Evolutionary conservation across 768 basidiomycete genomes (phyloP).

Genomic region (Pisolithus sp.): DNA sequence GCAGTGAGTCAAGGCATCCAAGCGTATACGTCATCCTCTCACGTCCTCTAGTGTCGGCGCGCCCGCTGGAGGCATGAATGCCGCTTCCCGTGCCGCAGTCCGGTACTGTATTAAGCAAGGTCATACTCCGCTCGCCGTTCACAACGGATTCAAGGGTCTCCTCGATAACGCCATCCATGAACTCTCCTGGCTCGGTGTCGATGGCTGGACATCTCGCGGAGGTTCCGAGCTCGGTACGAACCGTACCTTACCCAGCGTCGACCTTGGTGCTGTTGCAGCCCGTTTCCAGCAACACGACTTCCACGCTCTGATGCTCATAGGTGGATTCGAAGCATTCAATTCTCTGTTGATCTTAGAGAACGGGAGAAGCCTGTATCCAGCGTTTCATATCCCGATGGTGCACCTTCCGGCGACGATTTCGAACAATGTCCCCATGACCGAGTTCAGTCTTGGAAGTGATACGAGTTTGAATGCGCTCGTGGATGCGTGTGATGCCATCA

Average conservation of each 20-base stretch:
- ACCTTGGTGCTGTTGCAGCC: conserved; percentile 83
- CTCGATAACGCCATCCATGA: conserved; percentile 83
- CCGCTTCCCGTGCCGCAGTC: conserved; percentile 90
- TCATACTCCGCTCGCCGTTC: conserved; percentile 85
- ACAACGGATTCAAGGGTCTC: conserved; percentile 95
- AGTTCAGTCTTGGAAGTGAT: conserved; percentile 92
- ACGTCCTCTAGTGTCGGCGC: conserved; percentile 72
- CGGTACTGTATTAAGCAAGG: conserved; percentile 91
- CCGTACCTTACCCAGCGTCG: conserved; percentile 76
- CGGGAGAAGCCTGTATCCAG: conserved; percentile 76
- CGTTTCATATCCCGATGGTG: conserved; percentile 92
- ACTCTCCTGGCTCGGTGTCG: conserved; percentile 93
- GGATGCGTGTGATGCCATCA: conserved; percentile 96
- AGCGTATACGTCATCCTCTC: conserved; percentile 1
- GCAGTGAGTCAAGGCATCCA: conserved; percentile 54
- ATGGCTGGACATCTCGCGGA: conserved; percentile 92
- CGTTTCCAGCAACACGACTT: conserved; percentile 84
- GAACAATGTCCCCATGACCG: conserved; percentile 97
- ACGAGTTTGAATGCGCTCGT: conserved; percentile 98
- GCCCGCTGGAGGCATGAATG: conserved; percentile 98
- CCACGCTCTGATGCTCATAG: conserved; percentile 81
- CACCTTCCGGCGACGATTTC: conserved; percentile 96
- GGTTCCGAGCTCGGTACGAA: conserved; percentile 98
- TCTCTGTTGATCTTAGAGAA: conserved; percentile 73
- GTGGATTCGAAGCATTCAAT: conserved; percentile 93